Conservation (phyloP, 163 green algal genomes). For the Scenedesmus sp. region DNA sequence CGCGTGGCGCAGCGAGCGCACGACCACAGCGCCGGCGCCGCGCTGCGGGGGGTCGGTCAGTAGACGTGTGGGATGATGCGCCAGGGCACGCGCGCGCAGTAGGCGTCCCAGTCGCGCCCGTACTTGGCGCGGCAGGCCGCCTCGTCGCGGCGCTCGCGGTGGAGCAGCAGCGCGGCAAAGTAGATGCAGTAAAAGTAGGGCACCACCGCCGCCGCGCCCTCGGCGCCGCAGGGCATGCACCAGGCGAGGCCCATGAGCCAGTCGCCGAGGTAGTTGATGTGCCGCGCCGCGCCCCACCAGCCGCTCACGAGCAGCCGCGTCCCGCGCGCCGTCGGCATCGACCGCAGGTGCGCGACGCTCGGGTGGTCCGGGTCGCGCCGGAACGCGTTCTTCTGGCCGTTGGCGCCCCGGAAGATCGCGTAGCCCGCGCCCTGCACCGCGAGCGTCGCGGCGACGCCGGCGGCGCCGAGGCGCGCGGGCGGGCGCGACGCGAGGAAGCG, state of each 20-base stretch:
- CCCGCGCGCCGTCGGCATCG: conserved; percentile 83
- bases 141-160: conserved; percentile 86
- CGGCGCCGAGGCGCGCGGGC: neutral
- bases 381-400: conserved; percentile 97
- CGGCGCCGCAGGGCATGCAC: conserved; percentile 71
- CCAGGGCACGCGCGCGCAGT: conserved; percentile 87
- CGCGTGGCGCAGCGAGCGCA: too few species aligned
- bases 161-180: conserved; percentile 85
- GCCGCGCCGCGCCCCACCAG: conserved; percentile 93
- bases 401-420: conserved; percentile 92
- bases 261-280: conserved; percentile 99
- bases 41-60: too few species aligned
- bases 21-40: too few species aligned
- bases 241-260: conserved; percentile 92
- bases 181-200: conserved; percentile 97
- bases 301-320: conserved; percentile 87
- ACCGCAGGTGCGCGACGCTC: conserved; percentile 78
- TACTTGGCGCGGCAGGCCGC: conserved; percentile 89
- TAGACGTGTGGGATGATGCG: conserved; percentile 93
- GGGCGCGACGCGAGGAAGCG: conserved; percentile 28
- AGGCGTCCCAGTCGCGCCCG: conserved; percentile 93
- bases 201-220: conserved; percentile 76
- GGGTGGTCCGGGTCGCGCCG: conserved; percentile 80
- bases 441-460: conserved; percentile 60
- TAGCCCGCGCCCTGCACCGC: conserved; percentile 86